Percentiles rank a stretch among this genome's conserved stretches.
phyloP scores from a whole-genome alignment of 805 yeast species.

The Starmera dryadoides region DNA sequence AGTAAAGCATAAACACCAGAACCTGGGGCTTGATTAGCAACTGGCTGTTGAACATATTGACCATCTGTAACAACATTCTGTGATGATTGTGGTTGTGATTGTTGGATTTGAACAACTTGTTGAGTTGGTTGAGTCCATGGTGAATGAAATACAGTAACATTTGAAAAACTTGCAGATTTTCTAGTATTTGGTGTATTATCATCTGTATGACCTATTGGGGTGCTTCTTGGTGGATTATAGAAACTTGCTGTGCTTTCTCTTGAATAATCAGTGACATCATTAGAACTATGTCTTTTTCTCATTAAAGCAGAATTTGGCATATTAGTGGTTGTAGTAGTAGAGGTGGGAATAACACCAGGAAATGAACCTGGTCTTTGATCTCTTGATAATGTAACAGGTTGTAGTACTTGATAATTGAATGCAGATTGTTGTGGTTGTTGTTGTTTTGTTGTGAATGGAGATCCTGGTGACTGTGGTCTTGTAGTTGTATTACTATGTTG shows the following conservation, averaged over 20 bases:
- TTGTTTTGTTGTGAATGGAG: slow-evolving; percentile 2
- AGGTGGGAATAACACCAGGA: slow-evolving; percentile 14
- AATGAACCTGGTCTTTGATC: slow-evolving; percentile 18
- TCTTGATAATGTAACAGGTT: slow-evolving; percentile 1
- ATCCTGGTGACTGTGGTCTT: slow-evolving; percentile 9
- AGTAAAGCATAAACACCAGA: slow-evolving; percentile 19
- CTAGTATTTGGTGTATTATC: slow-evolving; percentile 5
- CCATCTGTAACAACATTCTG: too few relatives aligned
- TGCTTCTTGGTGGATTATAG: slow-evolving; percentile 18
- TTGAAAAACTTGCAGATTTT: slow-evolving; percentile 12
- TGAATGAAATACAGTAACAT: not conserved
- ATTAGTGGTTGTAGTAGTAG: too few relatives aligned
- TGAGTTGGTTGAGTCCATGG: too few relatives aligned
- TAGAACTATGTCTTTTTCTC: slow-evolving; percentile 18
- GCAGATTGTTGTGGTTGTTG: not conserved
- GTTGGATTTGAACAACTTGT: not conserved
- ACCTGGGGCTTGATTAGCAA: slow-evolving; percentile 1
- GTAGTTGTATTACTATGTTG: slow-evolving; percentile 3
- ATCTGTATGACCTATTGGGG: slow-evolving; percentile 9
- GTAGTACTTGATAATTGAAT: not conserved
- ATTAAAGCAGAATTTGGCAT: too few relatives aligned
- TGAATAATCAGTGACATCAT: slow-evolving; percentile 9
- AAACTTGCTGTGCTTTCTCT: slow-evolving; percentile 1
- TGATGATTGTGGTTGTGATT: not conserved
- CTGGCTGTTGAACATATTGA: not conserved